Conservation (phyloP, 129 eudicot species). For the Heracleum sosnowskyi region DNA sequence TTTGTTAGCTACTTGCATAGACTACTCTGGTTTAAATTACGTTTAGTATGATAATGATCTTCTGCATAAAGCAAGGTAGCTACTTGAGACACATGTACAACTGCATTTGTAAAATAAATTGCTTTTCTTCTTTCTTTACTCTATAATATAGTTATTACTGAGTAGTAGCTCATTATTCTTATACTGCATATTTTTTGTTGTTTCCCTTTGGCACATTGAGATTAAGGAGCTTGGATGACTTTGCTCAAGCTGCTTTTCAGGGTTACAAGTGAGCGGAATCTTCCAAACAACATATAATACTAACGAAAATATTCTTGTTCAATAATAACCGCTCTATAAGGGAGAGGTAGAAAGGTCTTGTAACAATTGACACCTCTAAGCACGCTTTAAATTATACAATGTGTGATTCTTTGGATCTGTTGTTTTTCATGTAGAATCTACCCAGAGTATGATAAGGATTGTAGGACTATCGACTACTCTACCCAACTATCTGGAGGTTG, state of each 20-base stretch:
- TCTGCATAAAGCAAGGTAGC: neutral
- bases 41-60: neutral
- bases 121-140: too few species aligned
- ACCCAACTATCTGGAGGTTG: slow-evolving; percentile 94
- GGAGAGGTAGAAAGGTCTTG: neutral
- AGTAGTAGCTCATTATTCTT: neutral
- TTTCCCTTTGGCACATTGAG: slow-evolving; percentile 53
- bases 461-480: slow-evolving; percentile 98
- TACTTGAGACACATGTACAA: slow-evolving; percentile 2
- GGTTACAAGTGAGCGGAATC: slow-evolving; percentile 94
- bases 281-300: slow-evolving; percentile 72
- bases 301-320: slow-evolving; percentile 85
- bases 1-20: neutral
- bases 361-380: neutral
- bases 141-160: neutral
- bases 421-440: slow-evolving; percentile 80
- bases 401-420: neutral
- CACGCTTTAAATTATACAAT: too few species aligned
- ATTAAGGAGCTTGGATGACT: slow-evolving; percentile 90
- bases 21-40: neutral
- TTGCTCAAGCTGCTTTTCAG: slow-evolving; percentile 97
- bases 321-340: neutral
- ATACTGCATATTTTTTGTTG: neutral
- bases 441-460: slow-evolving; percentile 95
- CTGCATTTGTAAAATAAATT: too few species aligned